phyloP scores from a whole-genome alignment of 2,329 filamentous ascomycete species.

The Sordariomycetes sp. region DNA sequence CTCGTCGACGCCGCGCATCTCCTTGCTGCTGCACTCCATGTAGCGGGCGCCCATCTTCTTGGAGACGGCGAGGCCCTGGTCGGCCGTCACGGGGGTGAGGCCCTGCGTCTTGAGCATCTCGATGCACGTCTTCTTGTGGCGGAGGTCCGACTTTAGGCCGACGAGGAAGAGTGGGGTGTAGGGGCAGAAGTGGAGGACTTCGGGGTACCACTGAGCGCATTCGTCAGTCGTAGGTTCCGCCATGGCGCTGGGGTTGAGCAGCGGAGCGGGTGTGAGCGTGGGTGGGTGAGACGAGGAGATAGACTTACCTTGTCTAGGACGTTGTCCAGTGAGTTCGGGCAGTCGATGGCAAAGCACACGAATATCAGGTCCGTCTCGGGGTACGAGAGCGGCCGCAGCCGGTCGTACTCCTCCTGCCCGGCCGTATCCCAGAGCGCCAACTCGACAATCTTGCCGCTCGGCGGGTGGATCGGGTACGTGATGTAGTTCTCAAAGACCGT shows the following conservation, averaged over 20 bases:
- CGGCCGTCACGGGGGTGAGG: conserved; percentile 81
- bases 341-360: conserved; percentile 98
- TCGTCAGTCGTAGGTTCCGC: background rate
- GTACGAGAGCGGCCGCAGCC: conserved; percentile 88
- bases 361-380: conserved; percentile 96
- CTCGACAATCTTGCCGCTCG: conserved; percentile 87
- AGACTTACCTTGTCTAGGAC: conserved; percentile 86
- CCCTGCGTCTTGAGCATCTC: conserved; percentile 98
- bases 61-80: conserved; percentile 80
- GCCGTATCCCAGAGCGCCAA: conserved; percentile 97
- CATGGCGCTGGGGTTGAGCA: background rate
- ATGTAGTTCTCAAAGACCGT: conserved; percentile 99
- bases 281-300: background rate
- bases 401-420: conserved; percentile 97
- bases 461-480: conserved; percentile 81
- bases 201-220: conserved; percentile 79
- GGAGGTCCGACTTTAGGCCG: conserved; percentile 92
- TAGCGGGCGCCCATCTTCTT: conserved; percentile 90
- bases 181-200: conserved; percentile 97
- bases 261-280: background rate
- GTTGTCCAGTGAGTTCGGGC: conserved; percentile 94
- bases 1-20: conserved; percentile 90
- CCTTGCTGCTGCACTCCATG: conserved; percentile 98
- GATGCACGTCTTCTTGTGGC: conserved; percentile 90
- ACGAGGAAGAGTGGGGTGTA: conserved; percentile 93